Conservation (phyloP, 371 early-diverging fungal genomes). For the Smittium culicis region DNA sequence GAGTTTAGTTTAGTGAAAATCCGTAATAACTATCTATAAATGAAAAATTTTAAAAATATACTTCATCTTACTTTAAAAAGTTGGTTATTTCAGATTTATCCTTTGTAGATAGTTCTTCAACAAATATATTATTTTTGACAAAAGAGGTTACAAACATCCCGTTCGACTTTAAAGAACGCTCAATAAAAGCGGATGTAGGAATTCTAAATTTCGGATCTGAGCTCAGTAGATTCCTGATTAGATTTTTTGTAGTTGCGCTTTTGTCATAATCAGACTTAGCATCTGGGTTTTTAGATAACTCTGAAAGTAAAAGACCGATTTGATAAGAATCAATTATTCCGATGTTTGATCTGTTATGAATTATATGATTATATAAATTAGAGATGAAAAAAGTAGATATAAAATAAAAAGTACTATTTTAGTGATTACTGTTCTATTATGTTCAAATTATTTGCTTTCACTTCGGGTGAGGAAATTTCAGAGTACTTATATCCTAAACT, state of each 20-base stretch:
- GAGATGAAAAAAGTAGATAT: too few relatives aligned
- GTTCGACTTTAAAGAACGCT: background rate
- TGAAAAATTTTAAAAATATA: background rate
- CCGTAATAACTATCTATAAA: too few relatives aligned
- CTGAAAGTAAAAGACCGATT: background rate
- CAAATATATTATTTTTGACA: slow-evolving; percentile 8
- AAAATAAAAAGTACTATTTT: background rate
- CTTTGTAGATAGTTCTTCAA: slow-evolving; percentile 11
- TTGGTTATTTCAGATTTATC: background rate
- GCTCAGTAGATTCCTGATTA: background rate
- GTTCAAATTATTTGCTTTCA: background rate
- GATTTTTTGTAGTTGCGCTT: background rate
- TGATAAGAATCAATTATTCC: slow-evolving; percentile 7
- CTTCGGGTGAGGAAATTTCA: background rate
- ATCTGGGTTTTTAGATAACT: background rate
- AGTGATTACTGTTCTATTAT: background rate
- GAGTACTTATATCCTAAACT: background rate
- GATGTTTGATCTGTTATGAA: slow-evolving; percentile 3
- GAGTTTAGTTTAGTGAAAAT: too few relatives aligned
- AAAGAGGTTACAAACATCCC: slow-evolving; percentile 7
- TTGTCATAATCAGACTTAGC: background rate
- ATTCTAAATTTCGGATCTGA: slow-evolving; percentile 1
- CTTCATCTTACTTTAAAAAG: slow-evolving; percentile 7
- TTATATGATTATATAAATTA: too few relatives aligned
- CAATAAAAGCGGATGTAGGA: background rate